These are phyloP conservation scores for Cercospora canescens DNA, from an alignment of 2,329 filamentous ascomycete genomes.

Conservation along the genomic window DNA sequence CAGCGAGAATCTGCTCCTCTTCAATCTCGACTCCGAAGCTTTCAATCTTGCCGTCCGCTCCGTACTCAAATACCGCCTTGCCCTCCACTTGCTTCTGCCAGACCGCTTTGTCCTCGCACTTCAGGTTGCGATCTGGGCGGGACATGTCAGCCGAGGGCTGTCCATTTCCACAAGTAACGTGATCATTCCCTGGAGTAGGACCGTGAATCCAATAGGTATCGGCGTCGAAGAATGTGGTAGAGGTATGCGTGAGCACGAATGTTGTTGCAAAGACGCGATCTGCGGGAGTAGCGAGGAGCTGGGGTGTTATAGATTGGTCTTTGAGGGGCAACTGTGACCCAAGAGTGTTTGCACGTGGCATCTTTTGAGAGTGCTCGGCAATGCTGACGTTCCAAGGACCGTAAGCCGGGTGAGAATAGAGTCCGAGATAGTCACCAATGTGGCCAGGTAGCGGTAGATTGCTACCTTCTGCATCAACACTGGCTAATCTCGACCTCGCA, in stretches of 20 bases:
- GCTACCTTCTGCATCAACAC: neutral
- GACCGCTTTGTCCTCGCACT: slow-evolving; percentile 10
- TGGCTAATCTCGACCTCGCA: neutral
- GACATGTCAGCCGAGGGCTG: neutral
- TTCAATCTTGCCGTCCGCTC: neutral
- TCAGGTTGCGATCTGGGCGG: neutral
- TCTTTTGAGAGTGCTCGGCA: neutral
- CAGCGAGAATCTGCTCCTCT: slow-evolving; percentile 12
- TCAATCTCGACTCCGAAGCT: slow-evolving; percentile 14
- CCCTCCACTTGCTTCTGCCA: neutral
- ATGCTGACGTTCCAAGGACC: slow-evolving; percentile 14
- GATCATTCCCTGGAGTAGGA: neutral
- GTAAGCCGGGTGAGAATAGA: slow-evolving; percentile 14
- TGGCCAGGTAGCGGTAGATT: slow-evolving; percentile 2
- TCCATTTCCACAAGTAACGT: neutral
- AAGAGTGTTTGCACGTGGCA: neutral
- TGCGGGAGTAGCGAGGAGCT: neutral
- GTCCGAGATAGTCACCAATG: slow-evolving; percentile 4
- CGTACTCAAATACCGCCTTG: slow-evolving; percentile 8
- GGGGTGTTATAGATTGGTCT: neutral
- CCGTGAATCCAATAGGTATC: neutral
- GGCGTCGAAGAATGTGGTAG: slow-evolving; percentile 3
- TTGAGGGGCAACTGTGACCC: neutral
- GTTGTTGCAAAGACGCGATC: neutral
- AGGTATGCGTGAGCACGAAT: slow-evolving; percentile 3